Evolutionary conservation across 2,329 filamentous ascomycete genomes (phyloP), one percentile per base, ranked within the genome.

Genomic region (Ceratocystis huliohia): DNA sequence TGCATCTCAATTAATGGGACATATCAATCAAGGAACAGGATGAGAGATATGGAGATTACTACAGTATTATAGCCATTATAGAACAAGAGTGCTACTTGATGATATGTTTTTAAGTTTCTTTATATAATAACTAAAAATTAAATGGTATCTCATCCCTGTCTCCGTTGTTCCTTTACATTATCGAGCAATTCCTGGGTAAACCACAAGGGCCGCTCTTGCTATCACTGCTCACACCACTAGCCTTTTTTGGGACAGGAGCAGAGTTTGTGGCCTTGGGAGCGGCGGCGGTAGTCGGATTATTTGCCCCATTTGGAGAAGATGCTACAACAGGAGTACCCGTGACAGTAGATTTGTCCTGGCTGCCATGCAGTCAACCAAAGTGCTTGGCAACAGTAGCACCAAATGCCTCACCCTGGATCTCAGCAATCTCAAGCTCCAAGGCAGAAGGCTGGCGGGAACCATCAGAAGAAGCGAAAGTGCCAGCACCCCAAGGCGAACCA

Each of bases 401-500:
- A 80, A 97, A 99, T 65, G 78, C 74, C 81, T 91, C 86, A 77
- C 94, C 94, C 80, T 99, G 94, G 71, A 83, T 82, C 69, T 80
- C 82, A 68, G 94, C 94, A 69, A 97, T 74, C 76, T 88, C 81
- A 69, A 96, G 79, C 81, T 99, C 94, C 71, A 84, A 81, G 7
- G 79, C 74, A 17, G 81, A 79, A 63, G 94, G 94, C 81, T 93
- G 87, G 73, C 94, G 88, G 68, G 88, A 90, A 72, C 94, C 94
- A 72, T 96, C 91, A 68, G 74, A 80, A 69, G 75, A 85, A 69
- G 92, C 81, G 72, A 96, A 95, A 70, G 93, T 96, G 74, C 94
- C 94, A 44, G 93, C 92, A 73, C 93, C 94, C 94, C 94, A 99
- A 48, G 94, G 82, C 69, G 83, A 85, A 69, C 94, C 94, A 73